phyloP scores from a whole-genome alignment of 2,329 filamentous ascomycete genomes.

The Phialocephala subalpina region DNA sequence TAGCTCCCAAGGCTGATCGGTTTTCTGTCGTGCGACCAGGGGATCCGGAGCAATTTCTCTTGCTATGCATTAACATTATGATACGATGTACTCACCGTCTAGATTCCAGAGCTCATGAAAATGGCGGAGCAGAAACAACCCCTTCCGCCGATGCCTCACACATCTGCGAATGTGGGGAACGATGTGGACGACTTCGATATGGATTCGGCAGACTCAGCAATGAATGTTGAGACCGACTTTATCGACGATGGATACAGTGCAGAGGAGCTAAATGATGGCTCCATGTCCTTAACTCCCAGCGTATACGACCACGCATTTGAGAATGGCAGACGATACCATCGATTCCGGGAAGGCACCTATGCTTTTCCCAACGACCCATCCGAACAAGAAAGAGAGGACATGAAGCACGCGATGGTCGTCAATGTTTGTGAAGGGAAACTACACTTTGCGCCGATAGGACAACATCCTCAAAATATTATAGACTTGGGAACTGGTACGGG shows the following conservation, averaged over 20 bases:
- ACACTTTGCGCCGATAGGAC: constrained; percentile 50
- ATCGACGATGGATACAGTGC: constrained; percentile 18
- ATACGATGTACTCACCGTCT: neutral
- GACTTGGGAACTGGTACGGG: constrained; percentile 56
- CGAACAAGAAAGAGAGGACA: constrained; percentile 54
- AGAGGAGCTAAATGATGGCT: constrained; percentile 17
- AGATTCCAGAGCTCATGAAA: neutral
- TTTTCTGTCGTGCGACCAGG: neutral
- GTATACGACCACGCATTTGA: constrained; percentile 59
- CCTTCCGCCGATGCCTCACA: neutral
- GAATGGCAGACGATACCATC: constrained; percentile 63
- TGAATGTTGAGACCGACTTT: neutral
- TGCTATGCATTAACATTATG: neutral
- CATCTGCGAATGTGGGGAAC: neutral
- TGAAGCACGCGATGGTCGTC: constrained; percentile 42
- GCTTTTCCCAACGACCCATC: constrained; percentile 53
- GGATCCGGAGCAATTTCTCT: neutral
- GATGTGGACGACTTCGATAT: neutral
- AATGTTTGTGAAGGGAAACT: constrained; percentile 50
- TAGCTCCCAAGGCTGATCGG: neutral
- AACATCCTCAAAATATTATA: constrained; percentile 40
- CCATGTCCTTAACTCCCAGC: constrained; percentile 35
- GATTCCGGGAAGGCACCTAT: constrained; percentile 54
- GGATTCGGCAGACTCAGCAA: neutral
- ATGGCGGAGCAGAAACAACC: neutral